Conservation (phyloP, 768 basidiomycete genomes). For the Naganishia kalamii region DNA sequence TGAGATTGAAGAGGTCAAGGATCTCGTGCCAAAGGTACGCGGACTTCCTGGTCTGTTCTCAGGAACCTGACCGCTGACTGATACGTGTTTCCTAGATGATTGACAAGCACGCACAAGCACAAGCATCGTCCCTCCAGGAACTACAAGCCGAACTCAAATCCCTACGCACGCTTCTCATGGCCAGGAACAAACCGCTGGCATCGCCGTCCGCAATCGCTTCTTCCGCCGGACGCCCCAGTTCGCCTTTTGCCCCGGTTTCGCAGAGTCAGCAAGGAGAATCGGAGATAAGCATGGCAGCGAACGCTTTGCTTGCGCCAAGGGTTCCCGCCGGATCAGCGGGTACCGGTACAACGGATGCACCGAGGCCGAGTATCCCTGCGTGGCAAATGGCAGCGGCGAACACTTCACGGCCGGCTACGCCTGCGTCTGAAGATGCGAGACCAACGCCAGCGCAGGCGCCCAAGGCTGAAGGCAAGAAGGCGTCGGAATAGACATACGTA, state of each 20-base stretch:
- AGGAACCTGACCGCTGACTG: not conserved
- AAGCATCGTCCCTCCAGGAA: slow-evolving; percentile 73
- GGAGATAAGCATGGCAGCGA: slow-evolving; percentile 34
- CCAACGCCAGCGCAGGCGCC: not conserved
- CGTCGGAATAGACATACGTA: not conserved
- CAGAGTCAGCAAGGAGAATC: not conserved
- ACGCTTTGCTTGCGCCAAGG: slow-evolving; percentile 36
- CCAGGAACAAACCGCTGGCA: slow-evolving; percentile 46
- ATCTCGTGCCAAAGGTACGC: slow-evolving; percentile 86
- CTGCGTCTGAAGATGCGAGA: slow-evolving; percentile 1
- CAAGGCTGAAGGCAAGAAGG: slow-evolving; percentile 6
- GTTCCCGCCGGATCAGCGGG: not conserved
- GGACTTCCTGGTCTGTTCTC: no score
- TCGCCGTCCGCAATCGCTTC: slow-evolving; percentile 43
- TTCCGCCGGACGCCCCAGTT: slow-evolving; percentile 49
- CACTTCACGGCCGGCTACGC: not conserved
- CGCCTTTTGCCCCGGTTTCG: not conserved
- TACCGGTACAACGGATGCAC: not conserved
- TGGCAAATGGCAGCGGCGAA: slow-evolving; percentile 63
- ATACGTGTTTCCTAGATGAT: slow-evolving; percentile 63
- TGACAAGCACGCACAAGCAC: slow-evolving; percentile 80
- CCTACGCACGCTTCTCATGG: slow-evolving; percentile 78
- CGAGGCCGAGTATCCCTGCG: slow-evolving; percentile 59
- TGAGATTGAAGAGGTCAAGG: slow-evolving; percentile 80
- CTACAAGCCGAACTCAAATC: slow-evolving; percentile 92